Evolutionary conservation across 306 rosid species (phyloP), one percentile per base, ranked within the genome.

Genomic region (Rosa lucieae): DNA sequence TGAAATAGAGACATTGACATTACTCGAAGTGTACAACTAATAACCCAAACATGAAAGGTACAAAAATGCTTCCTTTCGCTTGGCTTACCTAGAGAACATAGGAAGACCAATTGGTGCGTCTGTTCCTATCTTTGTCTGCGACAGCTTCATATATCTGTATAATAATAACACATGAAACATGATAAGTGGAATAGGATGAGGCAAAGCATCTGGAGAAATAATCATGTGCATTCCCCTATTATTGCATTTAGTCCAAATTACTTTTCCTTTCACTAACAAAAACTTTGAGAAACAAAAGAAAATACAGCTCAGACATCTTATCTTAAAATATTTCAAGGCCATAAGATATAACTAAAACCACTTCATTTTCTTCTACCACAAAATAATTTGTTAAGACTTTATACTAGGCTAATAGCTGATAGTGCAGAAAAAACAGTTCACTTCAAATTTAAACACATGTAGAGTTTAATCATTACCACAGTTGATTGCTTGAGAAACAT

Each of bases 141-240:
- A 75, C 76, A 88, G 77, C 72, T 79, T 76, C 86, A 88, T 84
- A 78, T 85, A 89, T 76, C 97, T 94, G 88, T 56, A 72, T 35
- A 82, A 92, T 73, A 73, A 20, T 26, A 71, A 46, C 82, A 68
- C 75, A 76, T 53, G 75, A 78, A 85, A 79, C 68, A 81, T 55
- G 26, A 83, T 70, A 84, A 82, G 67, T 77, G 71, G 42, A 53
- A 47, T 82, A 18, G 51, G 59, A 74, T 32, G 47, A 53, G 48
- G 46, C 58, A 4, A 44, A 11, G 26, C 62, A 12, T 26, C 2
- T 44, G 20, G 21, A 59, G 53, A 17, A 55, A 53, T 35, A 26
- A 56, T 67, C 52, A 29, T 62, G 39, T 61, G 37, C 79, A 21
- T 21, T 43, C 46, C 21, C 71, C 23, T 58, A 46, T 44, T 79